Evolutionary conservation across 169 alveolate genomes (phyloP).

Genomic region (Plasmodium falciparum): DNA sequence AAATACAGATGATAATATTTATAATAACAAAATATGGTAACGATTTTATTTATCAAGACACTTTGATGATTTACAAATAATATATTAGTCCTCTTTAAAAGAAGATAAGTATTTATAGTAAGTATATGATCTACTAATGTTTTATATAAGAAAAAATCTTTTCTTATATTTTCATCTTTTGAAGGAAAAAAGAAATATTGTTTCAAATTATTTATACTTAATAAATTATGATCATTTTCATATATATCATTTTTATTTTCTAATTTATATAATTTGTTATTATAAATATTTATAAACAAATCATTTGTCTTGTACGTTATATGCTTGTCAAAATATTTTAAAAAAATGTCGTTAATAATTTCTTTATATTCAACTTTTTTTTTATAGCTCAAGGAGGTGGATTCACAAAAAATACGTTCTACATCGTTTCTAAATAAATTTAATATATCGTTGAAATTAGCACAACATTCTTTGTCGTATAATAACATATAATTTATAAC

Average conservation of each 20-base stretch:
- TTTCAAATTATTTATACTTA: constrained; percentile 1
- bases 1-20: neutral
- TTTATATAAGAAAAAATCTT: constrained; percentile 8
- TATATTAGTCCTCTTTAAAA: constrained; percentile 33
- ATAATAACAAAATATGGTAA: constrained; percentile 26
- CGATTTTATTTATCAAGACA: constrained; percentile 4
- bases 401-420: constrained; percentile 21
- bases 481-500: constrained; percentile 28
- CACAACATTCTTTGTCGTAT: constrained; percentile 24
- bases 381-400: neutral
- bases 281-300: constrained; percentile 1
- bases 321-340: constrained; percentile 18
- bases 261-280: neutral
- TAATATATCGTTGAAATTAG: constrained; percentile 24
- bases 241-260: constrained; percentile 9
- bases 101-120: constrained; percentile 24
- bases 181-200: neutral
- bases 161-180: neutral
- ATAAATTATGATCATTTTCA: neutral
- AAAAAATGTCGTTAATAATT: constrained; percentile 6
- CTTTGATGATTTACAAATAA: constrained; percentile 37
- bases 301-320: neutral
- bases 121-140: constrained; percentile 6
- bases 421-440: constrained; percentile 28
- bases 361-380: neutral